Evolutionary conservation across 2,329 filamentous ascomycete genomes (phyloP).

Genomic region (Diaporthe sp.): DNA sequence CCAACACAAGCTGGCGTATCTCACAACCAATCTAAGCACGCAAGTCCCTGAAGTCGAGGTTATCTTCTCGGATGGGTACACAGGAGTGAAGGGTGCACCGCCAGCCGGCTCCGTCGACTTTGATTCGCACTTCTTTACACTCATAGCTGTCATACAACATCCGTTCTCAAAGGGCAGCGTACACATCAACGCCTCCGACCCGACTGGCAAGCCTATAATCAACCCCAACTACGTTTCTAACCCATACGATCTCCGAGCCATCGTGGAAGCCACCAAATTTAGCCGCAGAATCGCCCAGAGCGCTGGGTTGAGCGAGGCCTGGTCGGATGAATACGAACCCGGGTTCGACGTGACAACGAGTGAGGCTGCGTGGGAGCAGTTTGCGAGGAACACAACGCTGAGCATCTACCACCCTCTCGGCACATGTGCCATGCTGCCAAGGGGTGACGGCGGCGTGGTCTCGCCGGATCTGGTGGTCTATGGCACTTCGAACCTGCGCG

Average conservation of each 20-base stretch:
- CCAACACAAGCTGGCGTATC: conserved; percentile 22
- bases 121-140: conserved; percentile 19
- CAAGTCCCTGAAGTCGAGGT: conserved; percentile 18
- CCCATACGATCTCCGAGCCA: conserved; percentile 11
- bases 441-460: conserved; percentile 33
- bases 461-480: conserved; percentile 36
- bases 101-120: conserved; percentile 4
- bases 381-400: conserved; percentile 14
- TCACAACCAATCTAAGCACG: neutral
- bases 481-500: conserved; percentile 33
- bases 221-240: conserved; percentile 16
- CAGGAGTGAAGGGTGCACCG: conserved; percentile 11
- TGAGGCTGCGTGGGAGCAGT: conserved; percentile 18
- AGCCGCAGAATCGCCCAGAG: conserved; percentile 15
- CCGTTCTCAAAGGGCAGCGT: conserved; percentile 29
- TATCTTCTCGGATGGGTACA: conserved; percentile 18
- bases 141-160: conserved; percentile 23
- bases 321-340: conserved; percentile 30
- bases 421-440: conserved; percentile 37
- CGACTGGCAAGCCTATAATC: conserved; percentile 5
- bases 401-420: conserved; percentile 30
- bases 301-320: neutral
- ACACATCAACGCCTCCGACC: conserved; percentile 26
- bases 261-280: conserved; percentile 8
- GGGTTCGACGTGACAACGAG: neutral